Base-by-base conservation (phyloP, 2,329 filamentous ascomycete genomes). In the Penicillium nordicum region DNA sequence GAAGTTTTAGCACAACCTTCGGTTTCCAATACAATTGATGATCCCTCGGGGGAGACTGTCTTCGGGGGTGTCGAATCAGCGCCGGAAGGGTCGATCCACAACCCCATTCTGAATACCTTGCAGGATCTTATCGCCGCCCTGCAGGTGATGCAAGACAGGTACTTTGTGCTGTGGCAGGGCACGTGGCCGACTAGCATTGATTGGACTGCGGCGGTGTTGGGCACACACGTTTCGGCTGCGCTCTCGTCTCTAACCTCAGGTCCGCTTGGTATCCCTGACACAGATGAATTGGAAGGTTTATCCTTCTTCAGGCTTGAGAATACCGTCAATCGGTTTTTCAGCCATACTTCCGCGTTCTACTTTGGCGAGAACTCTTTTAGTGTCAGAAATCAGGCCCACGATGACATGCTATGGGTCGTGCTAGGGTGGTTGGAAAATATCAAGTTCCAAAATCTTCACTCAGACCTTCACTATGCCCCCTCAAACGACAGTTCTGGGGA, bases 331-430 rank as follows among this genome's bases (percentile, higher is more conserved):
- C 84, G 82, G 30, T 92, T 92, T 72, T 96, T 95, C 71, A 83
- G 85, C 0, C 90, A 97, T 57, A 77, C 87, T 0, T 78, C 87
- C 5, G 83, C 85, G 9, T 96, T 88, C 64, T 97, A 95, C 70
- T 96, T 93, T 70, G 91, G 90, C 21, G 90, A 97, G 71, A 86
- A 96, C 71, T 83, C 86, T 5, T 85, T 92, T 61, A 80, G 82
- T 29, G 82, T 97, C 48, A 82, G 90, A 43, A 84, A 85, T 55
- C 80, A 94, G 78, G 93, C 93, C 0, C 96, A 88, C 70, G 93
- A 97, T 69, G 93, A 97, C 71, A 96, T 96, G 77, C 82, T 96
- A 3, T 97, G 93, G 93, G 91, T 97, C 1, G 91, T 95, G 2
- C 80, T 97, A 37, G 90, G 88, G 60, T 97, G 93, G 92, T 78